Evolutionary conservation across 371 early-diverging fungal species (phyloP), one percentile per base, ranked within the genome.

Genomic region (Mortierella sp.): DNA sequence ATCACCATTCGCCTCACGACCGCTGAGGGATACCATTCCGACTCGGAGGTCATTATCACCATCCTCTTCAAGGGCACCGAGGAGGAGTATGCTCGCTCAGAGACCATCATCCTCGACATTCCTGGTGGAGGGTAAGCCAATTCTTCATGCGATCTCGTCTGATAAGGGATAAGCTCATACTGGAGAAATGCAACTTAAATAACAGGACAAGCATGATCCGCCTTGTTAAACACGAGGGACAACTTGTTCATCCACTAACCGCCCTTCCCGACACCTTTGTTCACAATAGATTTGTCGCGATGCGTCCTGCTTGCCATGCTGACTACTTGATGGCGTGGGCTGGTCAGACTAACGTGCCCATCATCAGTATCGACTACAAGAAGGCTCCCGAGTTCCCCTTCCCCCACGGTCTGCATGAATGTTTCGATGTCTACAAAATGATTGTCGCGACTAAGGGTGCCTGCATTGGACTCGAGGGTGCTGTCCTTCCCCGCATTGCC

Each of bases 381-480:
- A 99, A 99, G 88, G 97, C 98, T 3, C 99, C 99, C 26, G 98
- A 98, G 88, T 93, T 93, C 76, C 98, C 99, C 28, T 99, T 96
- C 83, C 98, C 99, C 0, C 96, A 93, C 83, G 97, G 96, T 1
- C 88, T 98, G 26, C 94, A 98, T 71, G 98, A 99, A 86, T 97
- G 97, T 83, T 98, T 96, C 87, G 98, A 97, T 78, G 91, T 96
- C 28, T 99, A 98, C 88, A 86, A 92, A 11, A 72, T 83, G 24
- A 88, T 97, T 21, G 86, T 91, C 1, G 89, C 91, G 70, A 92
- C 93, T n/a, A 91, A 91, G 69, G 97, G 96, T 50, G 88, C 87
- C 34, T 90, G 92, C 46, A 82, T 97, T 51, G 97, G 97, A 16
- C 76, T 97, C 53, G 82, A 90, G 79, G 89, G 96, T 77, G 88